phyloP scores from a whole-genome alignment of 1,139 yeast species.

The Torulaspora globosa region DNA sequence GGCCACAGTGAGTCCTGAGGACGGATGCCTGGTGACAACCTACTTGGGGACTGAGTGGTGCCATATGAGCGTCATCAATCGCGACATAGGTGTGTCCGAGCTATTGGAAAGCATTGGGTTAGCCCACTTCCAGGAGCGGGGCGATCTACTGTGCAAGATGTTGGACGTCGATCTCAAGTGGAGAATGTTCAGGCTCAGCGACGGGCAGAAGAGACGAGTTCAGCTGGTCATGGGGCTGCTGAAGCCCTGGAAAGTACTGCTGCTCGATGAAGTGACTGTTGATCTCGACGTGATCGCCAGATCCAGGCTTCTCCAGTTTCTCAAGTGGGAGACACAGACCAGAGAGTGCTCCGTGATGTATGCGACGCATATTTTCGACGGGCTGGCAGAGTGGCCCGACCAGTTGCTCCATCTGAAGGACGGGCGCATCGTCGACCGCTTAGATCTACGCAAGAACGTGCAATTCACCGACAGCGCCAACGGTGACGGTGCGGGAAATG shows the following conservation, averaged over 20 bases:
- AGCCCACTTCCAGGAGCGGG: slow-evolving; percentile 61
- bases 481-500: slow-evolving; percentile 15
- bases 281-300: slow-evolving; percentile 92
- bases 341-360: slow-evolving; percentile 73
- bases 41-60: slow-evolving; percentile 99
- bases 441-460: slow-evolving; percentile 37
- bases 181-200: slow-evolving; percentile 90
- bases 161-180: slow-evolving; percentile 82
- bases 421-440: slow-evolving; percentile 47
- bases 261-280: slow-evolving; percentile 92
- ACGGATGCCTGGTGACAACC: slow-evolving; percentile 57
- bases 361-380: slow-evolving; percentile 97
- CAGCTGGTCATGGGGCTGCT: slow-evolving; percentile 90
- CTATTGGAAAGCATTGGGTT: slow-evolving; percentile 84
- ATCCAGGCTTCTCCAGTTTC: slow-evolving; percentile 62
- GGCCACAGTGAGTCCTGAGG: slow-evolving; percentile 27
- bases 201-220: slow-evolving; percentile 92
- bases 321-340: slow-evolving; percentile 61
- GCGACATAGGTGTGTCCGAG: slow-evolving; percentile 83
- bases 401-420: slow-evolving; percentile 71
- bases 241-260: slow-evolving; percentile 80
- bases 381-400: slow-evolving; percentile 86
- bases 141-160: slow-evolving; percentile 68
- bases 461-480: slow-evolving; percentile 35
- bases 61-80: slow-evolving; percentile 77